Base-by-base conservation (phyloP, 2,329 filamentous ascomycete genomes). In the Pestalotiopsis sp. region DNA sequence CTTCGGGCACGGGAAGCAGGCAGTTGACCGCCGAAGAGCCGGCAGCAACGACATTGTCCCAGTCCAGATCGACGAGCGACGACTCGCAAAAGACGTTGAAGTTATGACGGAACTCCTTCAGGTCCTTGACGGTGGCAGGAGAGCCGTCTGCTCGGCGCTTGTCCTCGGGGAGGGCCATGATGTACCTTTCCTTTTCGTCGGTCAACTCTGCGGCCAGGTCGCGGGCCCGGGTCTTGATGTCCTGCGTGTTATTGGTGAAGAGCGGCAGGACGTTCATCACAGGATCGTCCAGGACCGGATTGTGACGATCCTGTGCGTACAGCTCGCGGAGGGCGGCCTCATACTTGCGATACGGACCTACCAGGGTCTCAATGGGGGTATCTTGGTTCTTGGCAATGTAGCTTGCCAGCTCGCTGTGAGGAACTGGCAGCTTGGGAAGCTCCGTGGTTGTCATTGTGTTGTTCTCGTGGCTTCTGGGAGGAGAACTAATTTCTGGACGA, bases 21-120 rank as follows among this genome's bases (percentile, higher is more conserved):
- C 91, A 91, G 66, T 94, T 97, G 65, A 93, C 89, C 1, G 95
- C 93, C 1, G 92, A 90, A 62, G 91, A 94, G 11, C 94, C 94
- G 55, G 93, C 92, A 38, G 88, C 94, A 17, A 96, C 89, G 17
- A 97, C 88, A 76, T 96, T 96, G 75, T 80, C 88, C 93, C 93
- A 97, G 75, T 95, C 88, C 72, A 97, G 77, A 62, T 95, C 93
- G 38, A 84, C 84, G 35, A 97, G 81, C 0, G 92, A 90, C 1
- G 88, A 91, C 78, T 97, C 94, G 1, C 91, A 94, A 76, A 97
- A 97, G 68, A 97, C 77, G 68, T 87, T 87, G 79, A 97, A 95
- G 78, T 96, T 95, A 62, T 88, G 86, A 75, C 90, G 89, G 73
- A 96, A 97, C 38, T 93, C 89, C 61, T 87, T 84, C 59, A 96